Evolutionary conservation across 2,329 filamentous ascomycete species (phyloP), one percentile per base, ranked within the genome.

Genomic region (Delphinella strobiligena): DNA sequence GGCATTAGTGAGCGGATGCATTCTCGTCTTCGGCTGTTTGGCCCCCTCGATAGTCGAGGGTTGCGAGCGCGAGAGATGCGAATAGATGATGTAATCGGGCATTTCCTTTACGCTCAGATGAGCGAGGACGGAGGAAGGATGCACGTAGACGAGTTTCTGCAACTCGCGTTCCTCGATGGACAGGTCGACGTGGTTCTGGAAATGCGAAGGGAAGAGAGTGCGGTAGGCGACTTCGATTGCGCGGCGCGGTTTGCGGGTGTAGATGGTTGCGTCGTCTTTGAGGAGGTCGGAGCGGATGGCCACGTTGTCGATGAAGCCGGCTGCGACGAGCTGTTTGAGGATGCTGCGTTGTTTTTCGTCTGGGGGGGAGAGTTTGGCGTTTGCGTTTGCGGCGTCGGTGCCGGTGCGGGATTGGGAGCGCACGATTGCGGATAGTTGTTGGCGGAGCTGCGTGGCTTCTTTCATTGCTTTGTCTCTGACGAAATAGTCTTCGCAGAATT

Each of bases 191-290:
- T 47, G 38, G 4, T 31, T 43, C 18, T 3, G 48, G 15, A 67
- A 54, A 32, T 75, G 57, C 45, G 85, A 67, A 0, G 86, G 79
- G 49, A 88, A 76, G 4, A 98, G 76, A 0, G 91, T 87, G 5
- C 93, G 61, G 55, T 96, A 98, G 0, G 89, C 83, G 2, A 96
- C 83, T 50, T 96, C 87, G 47, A 91, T 93, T 2, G 88, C 83
- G n/a, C 87, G 76, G 37, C 76, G 78, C 0, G 88, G 84, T 45
- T 82, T 85, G 14, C 80, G 71, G 34, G 68, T 62, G 38, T 72
- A 62, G 45, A 80, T 77, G 1, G 80, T 78, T 1, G 84, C 82
- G 10, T 71, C 72, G 1, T 45, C 41, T 2, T 33, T 46, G 8
- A 85, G 72, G n/a, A 86, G 67, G 59, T 98, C 89, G 3, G 84